Base-by-base conservation (phyloP, 2,329 filamentous ascomycete species). In the Aspergillus sp. region DNA sequence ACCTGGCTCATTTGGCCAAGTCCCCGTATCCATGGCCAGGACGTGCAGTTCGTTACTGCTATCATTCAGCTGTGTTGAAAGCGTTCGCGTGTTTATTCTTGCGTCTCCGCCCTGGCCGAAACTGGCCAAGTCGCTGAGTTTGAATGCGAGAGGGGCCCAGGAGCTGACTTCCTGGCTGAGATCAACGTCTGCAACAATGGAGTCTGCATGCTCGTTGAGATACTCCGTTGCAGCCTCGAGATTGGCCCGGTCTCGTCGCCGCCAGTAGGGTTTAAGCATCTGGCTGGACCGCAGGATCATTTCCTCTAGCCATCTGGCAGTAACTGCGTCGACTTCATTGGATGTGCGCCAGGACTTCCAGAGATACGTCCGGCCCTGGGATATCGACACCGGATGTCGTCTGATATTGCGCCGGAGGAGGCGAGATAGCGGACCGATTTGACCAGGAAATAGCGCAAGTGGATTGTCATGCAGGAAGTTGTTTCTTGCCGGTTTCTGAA, bases 21-120 rank as follows among this genome's bases (percentile, higher is more conserved):
- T 82, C 3, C 80, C 80, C 24, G 77, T 81, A 58, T 83, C 80
- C 42, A 75, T 73, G 41, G 81, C 80, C 51, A 82, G 76, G 44
- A 83, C 79, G n/a, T 81, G 81, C 3, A 82, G 75, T 8, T 83
- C 80, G 11, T 68, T 71, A 61, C 78, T 79, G 5, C 76, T 70
- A 9, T 78, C 71, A 55, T 79, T 76, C 4, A 61, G 34, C 39
- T 61, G 59, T 1, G 59, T 61, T 0, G 59, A 61, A 3, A 61
- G 53, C 0, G 77, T 79, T 20, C 78, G 70, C 1, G 79, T 82
- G 58, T 80, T 79, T 50, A 80, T 76, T 33, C 80, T 75, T 6
- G 80, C 73, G 62, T 82, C 80, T 19, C 80, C 80, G 13, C 80
- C 80, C 57, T 79, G 75, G 5, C 80, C 80, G 55, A 82, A 82